phyloP scores from a whole-genome alignment of 495 filamentous ascomycete genomes.

The Xylaria intraflava region DNA sequence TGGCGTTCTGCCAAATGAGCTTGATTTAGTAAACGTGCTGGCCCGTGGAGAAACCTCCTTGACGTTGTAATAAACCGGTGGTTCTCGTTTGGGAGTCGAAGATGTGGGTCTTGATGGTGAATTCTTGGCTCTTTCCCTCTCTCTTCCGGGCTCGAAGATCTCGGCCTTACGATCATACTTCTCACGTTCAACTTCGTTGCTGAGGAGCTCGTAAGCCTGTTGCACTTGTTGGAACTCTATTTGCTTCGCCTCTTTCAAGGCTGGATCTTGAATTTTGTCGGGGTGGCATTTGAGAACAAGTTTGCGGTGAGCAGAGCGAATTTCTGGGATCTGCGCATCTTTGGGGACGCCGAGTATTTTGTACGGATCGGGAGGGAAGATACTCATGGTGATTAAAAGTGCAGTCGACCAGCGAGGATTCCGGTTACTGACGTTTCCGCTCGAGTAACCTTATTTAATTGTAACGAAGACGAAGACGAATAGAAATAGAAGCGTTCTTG shows the following conservation, averaged over 20 bases:
- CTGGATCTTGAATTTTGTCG: slow-evolving; percentile 80
- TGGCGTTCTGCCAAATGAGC: slow-evolving; percentile 29
- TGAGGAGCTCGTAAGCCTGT: slow-evolving; percentile 85
- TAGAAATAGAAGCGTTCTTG: slow-evolving; percentile 7
- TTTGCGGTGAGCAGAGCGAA: slow-evolving; percentile 81
- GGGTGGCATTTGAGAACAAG: slow-evolving; percentile 90
- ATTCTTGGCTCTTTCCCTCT: slow-evolving; percentile 30
- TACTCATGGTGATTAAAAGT: slow-evolving; percentile 48
- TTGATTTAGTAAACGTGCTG: slow-evolving; percentile 21
- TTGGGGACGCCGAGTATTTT: slow-evolving; percentile 67
- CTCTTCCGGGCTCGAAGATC: slow-evolving; percentile 40
- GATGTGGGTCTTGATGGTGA: slow-evolving; percentile 30
- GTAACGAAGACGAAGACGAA: slow-evolving; percentile 11
- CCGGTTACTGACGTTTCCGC: slow-evolving; percentile 1
- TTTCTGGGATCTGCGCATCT: slow-evolving; percentile 64
- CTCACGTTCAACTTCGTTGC: slow-evolving; percentile 61
- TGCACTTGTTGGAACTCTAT: slow-evolving; percentile 91
- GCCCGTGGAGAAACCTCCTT: slow-evolving; percentile 23
- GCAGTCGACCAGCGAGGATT: slow-evolving; percentile 12
- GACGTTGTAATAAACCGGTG: slow-evolving; percentile 27
- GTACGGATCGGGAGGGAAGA: slow-evolving; percentile 77
- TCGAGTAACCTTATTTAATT: slow-evolving; percentile 1
- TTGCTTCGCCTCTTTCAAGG: slow-evolving; percentile 57
- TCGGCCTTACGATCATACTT: slow-evolving; percentile 73
- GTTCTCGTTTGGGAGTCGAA: slow-evolving; percentile 29